Evolutionary conservation across 179 eudicot species (phyloP), one percentile per base, ranked within the genome.

Genomic region (Silene noctiflora): DNA sequence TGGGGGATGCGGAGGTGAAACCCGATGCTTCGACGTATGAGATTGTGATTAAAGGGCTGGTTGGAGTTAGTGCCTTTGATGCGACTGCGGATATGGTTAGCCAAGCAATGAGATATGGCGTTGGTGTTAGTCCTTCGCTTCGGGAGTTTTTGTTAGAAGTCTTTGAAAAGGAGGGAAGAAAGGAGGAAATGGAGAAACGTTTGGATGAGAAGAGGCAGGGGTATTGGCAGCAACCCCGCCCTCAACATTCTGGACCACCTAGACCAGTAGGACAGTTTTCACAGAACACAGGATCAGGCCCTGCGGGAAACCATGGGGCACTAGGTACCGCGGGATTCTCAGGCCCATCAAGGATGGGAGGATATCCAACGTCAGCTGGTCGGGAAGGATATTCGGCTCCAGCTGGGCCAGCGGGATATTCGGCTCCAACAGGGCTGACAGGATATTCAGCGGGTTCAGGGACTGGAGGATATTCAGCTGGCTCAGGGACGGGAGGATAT

Each of bases 1-100:
- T 94, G 94, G 90, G 82, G n/a, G 90, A 86, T 48, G 88, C 75
- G 76, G 97, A 94, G 56, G 89, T 89, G 3, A 94, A 89, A 85
- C 97, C 98, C 0, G 98, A 90, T 73, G 81, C 79, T 6, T 77
- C 74, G 13, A 90, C 88, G 35, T 94, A 90, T 81, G 98, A 90
- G 76, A 79, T 92, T 64, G 92, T 94, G 81, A 85, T 90, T 73
- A 90, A 87, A 77, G 98, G 89, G 51, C 84, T 94, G 55, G 84
- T 93, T 77, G 67, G 66, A 22, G 86, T 78, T 33, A 80, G 85
- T 81, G 76, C 81, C 42, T 77, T 84, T 17, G 91, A 90, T 72
- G 68, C 21, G 20, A 63, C 77, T 56, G 31, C 74, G 31, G 80
- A 83, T 77, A 74, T 87, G 53, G 76, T 92, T 12, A 65, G 82